Evolutionary conservation across 768 basidiomycete species (phyloP).

Genomic region (Mrakia frigida): DNA sequence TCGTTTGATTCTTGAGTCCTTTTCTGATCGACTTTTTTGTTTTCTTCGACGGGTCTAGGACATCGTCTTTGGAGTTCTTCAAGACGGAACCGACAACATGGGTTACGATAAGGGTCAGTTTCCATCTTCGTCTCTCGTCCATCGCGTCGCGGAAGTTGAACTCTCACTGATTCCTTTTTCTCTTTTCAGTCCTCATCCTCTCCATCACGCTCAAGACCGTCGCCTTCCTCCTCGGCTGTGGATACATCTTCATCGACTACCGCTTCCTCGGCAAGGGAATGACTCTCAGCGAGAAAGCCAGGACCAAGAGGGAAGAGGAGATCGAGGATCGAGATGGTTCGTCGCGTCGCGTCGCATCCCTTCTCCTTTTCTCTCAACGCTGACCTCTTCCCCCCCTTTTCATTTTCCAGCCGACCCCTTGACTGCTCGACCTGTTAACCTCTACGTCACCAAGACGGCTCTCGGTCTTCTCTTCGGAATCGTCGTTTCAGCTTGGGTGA

Average conservation of each 20-base stretch:
- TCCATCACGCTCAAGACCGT: background rate
- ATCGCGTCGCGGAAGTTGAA: background rate
- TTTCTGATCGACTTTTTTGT: no score
- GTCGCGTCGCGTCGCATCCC: background rate
- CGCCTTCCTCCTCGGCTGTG: background rate
- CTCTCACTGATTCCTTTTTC: background rate
- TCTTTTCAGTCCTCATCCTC: background rate
- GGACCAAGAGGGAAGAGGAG: constrained; percentile 1
- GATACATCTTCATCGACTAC: background rate
- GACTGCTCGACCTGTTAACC: constrained; percentile 6
- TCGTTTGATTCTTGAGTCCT: no score
- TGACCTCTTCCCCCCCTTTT: background rate
- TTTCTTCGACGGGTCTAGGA: background rate
- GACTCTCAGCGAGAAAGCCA: constrained; percentile 18
- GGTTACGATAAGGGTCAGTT: background rate
- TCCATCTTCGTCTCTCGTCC: background rate
- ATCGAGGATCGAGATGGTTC: constrained; percentile 18
- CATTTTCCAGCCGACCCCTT: background rate
- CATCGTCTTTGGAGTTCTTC: background rate
- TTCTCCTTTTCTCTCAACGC: background rate
- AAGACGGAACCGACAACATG: background rate
- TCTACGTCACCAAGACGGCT: background rate
- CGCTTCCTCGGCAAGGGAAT: constrained; percentile 15
- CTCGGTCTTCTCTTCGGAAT: background rate
- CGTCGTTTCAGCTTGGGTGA: background rate